Base-by-base conservation (phyloP, 2,329 filamentous ascomycete genomes). In the Ophiostoma ips region DNA sequence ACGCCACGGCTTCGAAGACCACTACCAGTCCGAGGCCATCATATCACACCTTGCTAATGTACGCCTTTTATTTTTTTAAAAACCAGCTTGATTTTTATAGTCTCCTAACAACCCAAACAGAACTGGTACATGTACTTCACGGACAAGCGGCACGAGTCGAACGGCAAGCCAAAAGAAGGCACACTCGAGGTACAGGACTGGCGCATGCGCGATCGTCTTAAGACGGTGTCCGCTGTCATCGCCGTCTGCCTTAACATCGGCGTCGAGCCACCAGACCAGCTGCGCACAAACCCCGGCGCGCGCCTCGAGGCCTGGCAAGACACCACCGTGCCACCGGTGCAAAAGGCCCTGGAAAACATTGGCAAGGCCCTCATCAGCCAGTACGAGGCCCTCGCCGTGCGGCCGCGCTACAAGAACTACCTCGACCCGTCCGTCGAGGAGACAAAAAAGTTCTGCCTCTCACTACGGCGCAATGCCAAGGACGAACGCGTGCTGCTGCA, bases 101-200 rank as follows among this genome's bases (percentile, higher is more conserved):
- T n/a, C n/a, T n/a, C n/a, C n/a, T n/a, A n/a, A n/a, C n/a, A n/a
- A n/a, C n/a, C n/a, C n/a, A n/a, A 8, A 8, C n/a, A 43, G 21
- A 94, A 87, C 58, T 98, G 94, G 79, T 96, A 95, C 71, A 96
- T 96, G 90, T 98, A 98, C 68, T 98, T 86, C 66, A 95, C 90
- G 55, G 92, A 98, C 66, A 96, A 96, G 67, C 83, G 90, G 49
- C 92, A 98, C 67, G 92, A 96, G 64, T 92, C 87, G 19, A 90
- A 87, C 34, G 92, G 88, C 19, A 87, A 88, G 62, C 87, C 88
- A 15, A 87, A 88, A 62, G 75, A 79, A 48, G 75, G 73, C 16
- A 65, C 69, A 24, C 77, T 77, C 57, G 72, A 79, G 55, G 69
- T 94, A 6, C 85, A 94, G 62, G 92, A 96, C 64, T 98, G 92